Evolutionary conservation across 1,139 yeast species (phyloP), one percentile per base, ranked within the genome.

Genomic region (Kodamaea ohmeri): DNA sequence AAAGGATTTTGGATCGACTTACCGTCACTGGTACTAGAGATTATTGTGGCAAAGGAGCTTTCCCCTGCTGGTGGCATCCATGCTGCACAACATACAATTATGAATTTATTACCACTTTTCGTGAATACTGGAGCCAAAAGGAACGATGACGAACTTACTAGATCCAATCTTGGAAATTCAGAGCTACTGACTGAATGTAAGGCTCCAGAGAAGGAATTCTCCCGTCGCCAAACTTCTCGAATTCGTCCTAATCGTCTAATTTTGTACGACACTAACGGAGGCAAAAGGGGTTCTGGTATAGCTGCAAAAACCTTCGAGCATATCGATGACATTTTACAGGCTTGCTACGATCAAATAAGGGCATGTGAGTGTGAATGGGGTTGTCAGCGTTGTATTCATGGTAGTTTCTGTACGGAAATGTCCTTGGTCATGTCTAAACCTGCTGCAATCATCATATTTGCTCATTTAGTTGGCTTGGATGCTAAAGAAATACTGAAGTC

Each of bases 121-220:
- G 63, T 71, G 4, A 59, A 60, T 41, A 71, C 72, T 2, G 64
- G 66, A 2, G 68, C 67, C 1, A 55, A 63, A n/a, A 59, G 68
- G 4, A 55, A 61, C 30, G 63, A 65, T 0, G 64, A 64, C 42
- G 76, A 76, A 6, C 71, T 78, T 27, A 79, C 79, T n/a, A 73
- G 76, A 2, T 60, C 69, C 1, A 56, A 47, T 32, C 45, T 67
- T 6, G 72, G 72, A 0, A 72, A 67, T 37, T 82, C 83, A 32
- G 97, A 90, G 49, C 72, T 92, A 12, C 76, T 76, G 38, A 88
- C 97, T 0, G 99, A 92, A 58, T 92, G 99, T 59, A 92, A 92
- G 52, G 96, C 97, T 0, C 97, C 98, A 0, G 95, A 87, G 48
- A 92, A 92, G 54, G 98, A 92, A 54, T 86, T 89, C 67, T 86